These are phyloP conservation scores for Phoma sp. DNA, from an alignment of 2,329 filamentous ascomycete species.

Conservation along the genomic window DNA sequence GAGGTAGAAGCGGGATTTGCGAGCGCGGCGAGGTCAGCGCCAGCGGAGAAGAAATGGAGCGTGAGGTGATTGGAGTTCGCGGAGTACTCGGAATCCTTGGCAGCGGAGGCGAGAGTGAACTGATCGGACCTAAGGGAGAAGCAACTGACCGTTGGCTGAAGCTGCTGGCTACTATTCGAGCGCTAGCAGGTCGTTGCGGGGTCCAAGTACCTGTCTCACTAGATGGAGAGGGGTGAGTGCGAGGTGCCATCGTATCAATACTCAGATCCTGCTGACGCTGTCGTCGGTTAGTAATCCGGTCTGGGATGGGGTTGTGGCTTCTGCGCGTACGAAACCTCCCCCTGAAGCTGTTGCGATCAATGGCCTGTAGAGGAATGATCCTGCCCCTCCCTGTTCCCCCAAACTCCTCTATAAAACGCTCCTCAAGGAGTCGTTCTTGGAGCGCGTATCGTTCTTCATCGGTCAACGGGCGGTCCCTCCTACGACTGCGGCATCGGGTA, in stretches of 20 bases:
- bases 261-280: background rate
- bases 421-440: background rate
- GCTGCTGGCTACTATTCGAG: background rate
- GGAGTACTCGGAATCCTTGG: background rate
- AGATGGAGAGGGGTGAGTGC: background rate
- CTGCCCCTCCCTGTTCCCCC: too few relatives aligned
- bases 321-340: background rate
- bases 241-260: background rate
- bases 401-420: background rate
- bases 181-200: background rate
- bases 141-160: background rate
- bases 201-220: background rate
- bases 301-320: background rate
- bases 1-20: too few relatives aligned
- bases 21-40: too few relatives aligned
- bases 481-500: background rate
- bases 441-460: background rate
- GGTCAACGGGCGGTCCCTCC: background rate
- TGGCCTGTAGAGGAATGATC: background rate
- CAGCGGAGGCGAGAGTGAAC: background rate
- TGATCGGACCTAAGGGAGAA: background rate
- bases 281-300: background rate
- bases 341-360: background rate
- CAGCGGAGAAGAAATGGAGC: too few relatives aligned
- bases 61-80: too few relatives aligned